These are phyloP conservation scores for Saccharum spontaneum DNA, from an alignment of 176 grass and related monocot species.

Conservation along the genomic window DNA sequence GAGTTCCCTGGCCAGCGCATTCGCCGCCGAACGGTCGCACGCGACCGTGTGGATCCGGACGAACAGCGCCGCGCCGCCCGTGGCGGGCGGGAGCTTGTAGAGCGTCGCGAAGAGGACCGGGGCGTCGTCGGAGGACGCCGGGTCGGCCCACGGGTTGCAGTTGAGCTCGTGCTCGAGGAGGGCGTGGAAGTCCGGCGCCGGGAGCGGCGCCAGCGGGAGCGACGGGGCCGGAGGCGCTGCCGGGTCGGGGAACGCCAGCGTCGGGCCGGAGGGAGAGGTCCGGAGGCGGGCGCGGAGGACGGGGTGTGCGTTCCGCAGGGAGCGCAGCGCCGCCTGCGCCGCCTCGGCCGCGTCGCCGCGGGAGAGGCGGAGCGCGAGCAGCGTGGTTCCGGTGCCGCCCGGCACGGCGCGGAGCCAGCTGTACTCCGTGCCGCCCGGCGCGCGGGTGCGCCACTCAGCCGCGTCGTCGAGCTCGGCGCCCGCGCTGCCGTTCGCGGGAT, in stretches of 20 bases:
- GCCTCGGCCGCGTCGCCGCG: conserved; percentile 17
- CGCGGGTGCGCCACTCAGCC: conserved; percentile 19
- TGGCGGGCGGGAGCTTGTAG: conserved; percentile 44
- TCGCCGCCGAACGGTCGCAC: conserved; percentile 63
- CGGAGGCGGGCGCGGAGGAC: conserved; percentile 58
- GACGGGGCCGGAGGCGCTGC: background rate
- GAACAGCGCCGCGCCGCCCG: conserved; percentile 43
- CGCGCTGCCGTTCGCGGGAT: conserved; percentile 15
- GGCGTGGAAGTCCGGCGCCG: conserved; percentile 37
- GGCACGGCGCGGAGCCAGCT: conserved; percentile 70
- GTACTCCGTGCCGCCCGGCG: conserved; percentile 65
- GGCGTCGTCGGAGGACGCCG: conserved; percentile 2
- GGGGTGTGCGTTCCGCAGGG: conserved; percentile 59
- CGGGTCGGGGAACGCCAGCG: conserved; percentile 47
- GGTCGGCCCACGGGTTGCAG: conserved; percentile 62
- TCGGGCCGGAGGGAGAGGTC: conserved; percentile 29
- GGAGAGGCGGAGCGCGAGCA: conserved; percentile 63
- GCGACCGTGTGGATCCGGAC: conserved; percentile 72
- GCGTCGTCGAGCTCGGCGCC: conserved; percentile 8
- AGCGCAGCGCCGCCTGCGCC: conserved; percentile 35
- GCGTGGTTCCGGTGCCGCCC: conserved; percentile 77
- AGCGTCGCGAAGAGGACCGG: conserved; percentile 61
- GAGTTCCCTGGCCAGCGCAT: conserved; percentile 54
- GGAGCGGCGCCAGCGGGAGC: conserved; percentile 22
- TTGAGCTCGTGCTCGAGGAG: conserved; percentile 89